Conservation (phyloP, 257 asterid species). For the Nicotiana knightiana region DNA sequence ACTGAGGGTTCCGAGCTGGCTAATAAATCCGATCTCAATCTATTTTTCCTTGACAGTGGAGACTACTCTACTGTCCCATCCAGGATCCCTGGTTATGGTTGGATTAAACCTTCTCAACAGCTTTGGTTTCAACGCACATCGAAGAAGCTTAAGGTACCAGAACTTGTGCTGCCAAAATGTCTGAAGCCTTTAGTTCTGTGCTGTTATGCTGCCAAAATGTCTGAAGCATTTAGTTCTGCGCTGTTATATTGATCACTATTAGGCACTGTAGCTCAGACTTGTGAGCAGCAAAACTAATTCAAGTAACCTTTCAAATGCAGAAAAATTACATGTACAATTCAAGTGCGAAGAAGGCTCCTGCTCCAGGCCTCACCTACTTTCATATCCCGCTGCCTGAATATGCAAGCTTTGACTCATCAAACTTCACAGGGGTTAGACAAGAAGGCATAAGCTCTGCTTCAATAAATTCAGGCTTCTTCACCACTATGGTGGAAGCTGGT, state of each 20-base stretch:
- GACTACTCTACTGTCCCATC: conserved; percentile 80
- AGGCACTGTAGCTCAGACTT: background rate
- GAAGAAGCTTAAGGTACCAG: conserved; percentile 52
- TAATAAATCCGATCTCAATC: conserved; percentile 76
- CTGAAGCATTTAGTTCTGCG: background rate
- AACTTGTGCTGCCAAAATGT: background rate
- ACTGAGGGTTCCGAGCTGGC: conserved; percentile 40
- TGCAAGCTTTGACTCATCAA: conserved; percentile 69
- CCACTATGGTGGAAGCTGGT: conserved; percentile 73
- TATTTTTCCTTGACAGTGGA: conserved; percentile 84
- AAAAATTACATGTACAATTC: conserved; percentile 50
- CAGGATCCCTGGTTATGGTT: conserved; percentile 69
- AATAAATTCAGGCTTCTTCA: conserved; percentile 82
- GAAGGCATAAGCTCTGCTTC: conserved; percentile 89
- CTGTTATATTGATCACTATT: no score
- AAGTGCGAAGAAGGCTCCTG: conserved; percentile 50
- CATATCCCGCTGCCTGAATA: conserved; percentile 94
- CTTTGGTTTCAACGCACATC: conserved; percentile 78
- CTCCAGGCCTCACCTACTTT: conserved; percentile 86
- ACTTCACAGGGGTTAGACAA: conserved; percentile 68
- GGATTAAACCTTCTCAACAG: conserved; percentile 94
- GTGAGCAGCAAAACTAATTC: background rate
- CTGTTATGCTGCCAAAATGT: background rate
- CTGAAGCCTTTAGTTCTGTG: background rate
- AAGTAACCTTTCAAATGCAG: conserved; percentile 29